Evolutionary conservation across 306 rosid genomes (phyloP), one percentile per base, ranked within the genome.

Genomic region (Prunus mume): DNA sequence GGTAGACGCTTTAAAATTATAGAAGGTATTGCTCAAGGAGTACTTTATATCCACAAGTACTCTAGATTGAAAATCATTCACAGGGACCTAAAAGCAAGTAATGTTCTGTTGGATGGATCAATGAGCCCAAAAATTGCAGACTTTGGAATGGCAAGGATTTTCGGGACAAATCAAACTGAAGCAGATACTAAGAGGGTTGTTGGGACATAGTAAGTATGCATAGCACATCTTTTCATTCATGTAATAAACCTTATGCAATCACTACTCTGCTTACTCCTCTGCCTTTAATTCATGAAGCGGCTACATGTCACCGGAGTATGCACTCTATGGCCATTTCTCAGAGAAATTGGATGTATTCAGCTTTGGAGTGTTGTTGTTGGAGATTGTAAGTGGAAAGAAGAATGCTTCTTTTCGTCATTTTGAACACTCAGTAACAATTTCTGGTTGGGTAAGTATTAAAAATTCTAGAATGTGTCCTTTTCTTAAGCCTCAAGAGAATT

Each of bases 1-100:
- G 69, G 75, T 15, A 27, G 20, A 47, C 81, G 86, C 2, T 77
- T 77, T 68, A 74, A 79, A 20, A 89, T 87, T 49, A 83, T 67
- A 67, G n/a, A 43, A 20, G 71, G 71, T 12, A 28, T 78, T 1
- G 76, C 46, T 24, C 52, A 71, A 14, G 82, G 79, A 5, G 12
- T 82, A 3, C 22, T 72, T 25, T 82, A 77, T 77, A 70, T 77
- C 6, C 85, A 82, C n/a, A 69, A 77, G 41, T 73, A 82, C 60
- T 77, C 71, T 3, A 82, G 34, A 32, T 6, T 34, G 41, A 34
- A 34, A 34, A 34, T 34, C 41, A 34, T 34, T 34, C 41, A 34
- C 41, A 34, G 41, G 41, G 41, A 34, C 41, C 41, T 34, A 5
- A 34, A 82, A 52, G 71, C 82, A 52, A 73, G 78, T 25, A 74